phyloP scores from a whole-genome alignment of 2,329 filamentous ascomycete genomes.

The Nannizziopsis arthrosporioides region DNA sequence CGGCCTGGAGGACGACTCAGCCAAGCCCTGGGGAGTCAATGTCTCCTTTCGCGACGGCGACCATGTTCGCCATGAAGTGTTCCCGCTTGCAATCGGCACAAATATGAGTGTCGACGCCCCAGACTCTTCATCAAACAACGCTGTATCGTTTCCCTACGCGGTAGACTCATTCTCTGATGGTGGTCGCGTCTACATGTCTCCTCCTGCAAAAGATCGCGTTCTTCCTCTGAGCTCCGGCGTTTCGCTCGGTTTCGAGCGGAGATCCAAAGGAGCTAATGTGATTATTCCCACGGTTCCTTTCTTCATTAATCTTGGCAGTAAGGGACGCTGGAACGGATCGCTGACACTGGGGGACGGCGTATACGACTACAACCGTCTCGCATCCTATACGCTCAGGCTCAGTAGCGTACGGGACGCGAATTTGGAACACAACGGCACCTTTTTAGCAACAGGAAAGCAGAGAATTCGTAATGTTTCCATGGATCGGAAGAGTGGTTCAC shows the following conservation, averaged over 20 bases:
- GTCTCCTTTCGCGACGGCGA: neutral
- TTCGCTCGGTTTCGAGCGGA: neutral
- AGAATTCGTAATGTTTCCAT: neutral
- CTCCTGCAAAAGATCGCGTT: neutral
- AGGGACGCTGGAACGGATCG: constrained; percentile 7
- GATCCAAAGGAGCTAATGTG: neutral
- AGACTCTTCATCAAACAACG: neutral
- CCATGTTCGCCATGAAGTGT: neutral
- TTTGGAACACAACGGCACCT: constrained; percentile 2
- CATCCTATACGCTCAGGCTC: neutral
- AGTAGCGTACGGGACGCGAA: constrained; percentile 1
- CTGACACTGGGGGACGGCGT: constrained; percentile 3
- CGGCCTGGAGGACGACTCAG: constrained; percentile 6
- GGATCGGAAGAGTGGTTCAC: neutral
- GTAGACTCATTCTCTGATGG: neutral
- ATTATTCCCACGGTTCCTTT: constrained; percentile 2
- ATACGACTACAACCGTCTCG: constrained; percentile 7
- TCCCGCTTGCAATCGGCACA: constrained; percentile 3
- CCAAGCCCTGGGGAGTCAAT: constrained; percentile 5
- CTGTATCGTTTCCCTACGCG: constrained; percentile 7
- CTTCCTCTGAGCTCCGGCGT: neutral
- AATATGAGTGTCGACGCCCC: neutral
- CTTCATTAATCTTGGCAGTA: constrained; percentile 6
- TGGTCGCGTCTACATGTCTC: constrained; percentile 1
- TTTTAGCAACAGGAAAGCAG: constrained; percentile 5